Evolutionary conservation across 2,329 filamentous ascomycete species (phyloP), one percentile per base, ranked within the genome.

Genomic region (Colletotrichum sp.): DNA sequence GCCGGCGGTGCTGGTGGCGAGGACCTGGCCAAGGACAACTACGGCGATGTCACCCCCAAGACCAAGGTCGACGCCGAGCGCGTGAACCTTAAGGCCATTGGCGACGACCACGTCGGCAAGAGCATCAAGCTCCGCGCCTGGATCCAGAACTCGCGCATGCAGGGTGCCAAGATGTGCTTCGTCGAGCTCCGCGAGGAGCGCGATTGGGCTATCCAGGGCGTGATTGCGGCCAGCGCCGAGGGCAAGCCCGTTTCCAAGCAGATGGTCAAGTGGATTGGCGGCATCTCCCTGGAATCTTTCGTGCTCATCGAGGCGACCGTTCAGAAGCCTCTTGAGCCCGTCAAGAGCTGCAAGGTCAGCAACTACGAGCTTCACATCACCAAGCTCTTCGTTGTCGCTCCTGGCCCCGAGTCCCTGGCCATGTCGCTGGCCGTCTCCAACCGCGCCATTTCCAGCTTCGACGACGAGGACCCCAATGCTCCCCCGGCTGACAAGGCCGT

Each of bases 221-320:
- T 98, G 48, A 88, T 95, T 18, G 90, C 90, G 21, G 93, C 92
- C 65, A 91, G 91, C 81, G 92, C 95, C 81, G 92, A 89, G 43
- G 90, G 87, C 66, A 86, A 86, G 8, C 69, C 63, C 55, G 91
- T 96, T 48, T 94, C 92, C 77, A 93, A 93, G 83, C 95, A 95
- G 85, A 99, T 99, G 96, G 95, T 98, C 83, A 99, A 99, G 87
- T 99, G 94, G 92, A 92, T 94, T 66, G 92, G 91, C 64, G 90
- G 88, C 58, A 86, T 98, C 79, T 94, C 92, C 82, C 89, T 93
- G 61, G 96, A 98, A 88, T 95, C 94, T 80, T 96, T 94, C 80
- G 93, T 98, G 30, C 88, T 93, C 55, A 93, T 98, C 76, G 94
- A 98, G 81, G 97, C 94, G 79, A 87, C 90, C 36, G 93, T 99